A percentile compares a stretch with the other conserved stretches of the same genome.
These are phyloP conservation scores for Actinidia chinensis DNA, from an alignment of 179 eudicot species.

Conservation along the genomic window DNA sequence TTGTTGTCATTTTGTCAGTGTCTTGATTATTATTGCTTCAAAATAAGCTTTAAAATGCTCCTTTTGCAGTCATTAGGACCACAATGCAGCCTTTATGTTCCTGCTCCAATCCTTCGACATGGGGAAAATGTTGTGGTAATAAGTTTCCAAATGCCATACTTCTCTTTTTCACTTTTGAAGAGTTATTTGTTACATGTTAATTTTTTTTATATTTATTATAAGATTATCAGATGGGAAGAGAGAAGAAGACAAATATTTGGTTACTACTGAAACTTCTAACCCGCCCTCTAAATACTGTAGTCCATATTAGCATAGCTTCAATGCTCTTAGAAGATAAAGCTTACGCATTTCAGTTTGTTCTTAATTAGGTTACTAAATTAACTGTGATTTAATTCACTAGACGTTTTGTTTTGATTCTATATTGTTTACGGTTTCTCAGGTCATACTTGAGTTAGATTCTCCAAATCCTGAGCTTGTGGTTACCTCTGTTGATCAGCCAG, in stretches of 20 bases:
- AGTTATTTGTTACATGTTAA: neutral
- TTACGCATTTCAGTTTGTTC: neutral
- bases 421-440: constrained; percentile 34
- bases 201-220: neutral
- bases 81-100: constrained; percentile 88
- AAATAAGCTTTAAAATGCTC: neutral
- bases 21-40: neutral
- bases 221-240: neutral
- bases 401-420: neutral
- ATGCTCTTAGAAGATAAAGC: neutral
- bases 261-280: neutral
- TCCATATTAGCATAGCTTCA: neutral
- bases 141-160: constrained; percentile 18
- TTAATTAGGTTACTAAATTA: neutral
- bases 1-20: neutral
- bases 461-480: constrained; percentile 56
- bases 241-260: constrained; percentile 6
- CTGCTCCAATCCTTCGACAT: constrained; percentile 76
- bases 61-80: constrained; percentile 75
- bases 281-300: neutral
- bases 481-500: constrained; percentile 55
- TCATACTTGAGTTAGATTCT: constrained; percentile 72
- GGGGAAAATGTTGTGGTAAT: constrained; percentile 77
- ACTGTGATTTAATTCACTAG: neutral
- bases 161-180: no score